Evolutionary conservation across 2,329 filamentous ascomycete genomes (phyloP), one percentile per base, ranked within the genome.

Genomic region (Aureobasidium melanogenum): DNA sequence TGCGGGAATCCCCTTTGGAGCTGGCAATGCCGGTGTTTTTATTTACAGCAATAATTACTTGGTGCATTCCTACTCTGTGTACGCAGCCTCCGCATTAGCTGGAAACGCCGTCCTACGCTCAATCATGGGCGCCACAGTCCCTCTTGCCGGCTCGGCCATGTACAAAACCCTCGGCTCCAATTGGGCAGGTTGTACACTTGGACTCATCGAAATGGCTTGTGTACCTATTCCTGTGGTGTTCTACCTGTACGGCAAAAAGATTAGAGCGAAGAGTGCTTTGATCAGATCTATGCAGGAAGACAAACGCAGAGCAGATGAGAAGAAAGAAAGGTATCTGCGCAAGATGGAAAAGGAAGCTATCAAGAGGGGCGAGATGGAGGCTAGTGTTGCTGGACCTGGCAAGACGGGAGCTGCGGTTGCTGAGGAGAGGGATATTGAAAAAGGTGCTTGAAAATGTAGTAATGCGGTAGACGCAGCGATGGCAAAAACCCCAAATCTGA

Each of bases 21-120:
- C 82, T 0, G 90, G 90, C 0, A 94, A 93, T 68, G 86, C 83
- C 9, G 80, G 85, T 2, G 84, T 89, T 39, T 95, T 95, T 75
- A 92, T 95, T 69, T 94, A 95, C 69, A 84, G 86, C 0, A 84
- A 82, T 6, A 94, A 91, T 68, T 96, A 95, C 70, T 77, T 96
- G 3, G 88, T 89, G 0, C 82, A 87, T 51, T 84, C 85, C 7
- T 95, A 95, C 67, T 87, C 87, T 4, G 88, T 94, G 66, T 95
- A 91, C 70, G 86, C 90, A 1, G 90, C 91, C 0, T 89, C 85
- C 2, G 90, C 91, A 0, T 77, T 95, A 36, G 89, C 90, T 0
- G 88, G 89, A 0, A 95, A 94, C 67, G 84, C 88, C 0, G 87
- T 95, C 2, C 79, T 90, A 17, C 79, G 91, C 36, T 87, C 83